These are phyloP conservation scores for Stachybotrys echinatus DNA, from an alignment of 2,329 filamentous ascomycete species.

Conservation along the genomic window DNA sequence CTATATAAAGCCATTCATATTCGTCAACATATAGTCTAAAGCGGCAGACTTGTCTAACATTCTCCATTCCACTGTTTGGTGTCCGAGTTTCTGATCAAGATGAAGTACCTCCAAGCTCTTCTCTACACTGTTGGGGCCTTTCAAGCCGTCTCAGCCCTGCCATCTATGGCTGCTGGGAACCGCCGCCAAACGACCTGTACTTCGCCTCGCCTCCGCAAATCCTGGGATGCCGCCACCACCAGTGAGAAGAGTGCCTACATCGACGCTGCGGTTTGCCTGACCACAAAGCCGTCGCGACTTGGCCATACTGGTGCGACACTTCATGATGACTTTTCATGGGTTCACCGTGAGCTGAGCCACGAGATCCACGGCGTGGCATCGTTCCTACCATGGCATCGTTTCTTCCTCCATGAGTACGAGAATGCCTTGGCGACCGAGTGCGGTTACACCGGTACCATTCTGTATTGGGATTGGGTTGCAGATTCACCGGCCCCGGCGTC, in stretches of 20 bases:
- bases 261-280: constrained; percentile 1
- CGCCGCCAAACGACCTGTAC: not conserved
- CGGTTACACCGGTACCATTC: constrained; percentile 1
- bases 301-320: not conserved
- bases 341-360: not conserved
- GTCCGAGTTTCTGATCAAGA: not conserved
- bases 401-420: constrained; percentile 1
- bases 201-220: constrained; percentile 1
- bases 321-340: constrained; percentile 1
- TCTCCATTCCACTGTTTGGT: too few species aligned
- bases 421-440: constrained; percentile 1
- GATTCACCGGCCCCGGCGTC: not conserved
- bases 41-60: too few species aligned
- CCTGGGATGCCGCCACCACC: not conserved
- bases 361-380: not conserved
- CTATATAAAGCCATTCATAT: too few species aligned
- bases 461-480: constrained; percentile 1
- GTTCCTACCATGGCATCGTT: constrained; percentile 1
- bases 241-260: not conserved
- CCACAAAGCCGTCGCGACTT: not conserved
- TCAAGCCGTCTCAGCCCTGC: not conserved
- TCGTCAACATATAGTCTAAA: too few species aligned
- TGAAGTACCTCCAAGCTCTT: not conserved
- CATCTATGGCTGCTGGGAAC: not conserved
- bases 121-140: not conserved